Evolutionary conservation across 1,284 basidiomycete genomes (phyloP).

Genomic region (Rhodotorula sp.): DNA sequence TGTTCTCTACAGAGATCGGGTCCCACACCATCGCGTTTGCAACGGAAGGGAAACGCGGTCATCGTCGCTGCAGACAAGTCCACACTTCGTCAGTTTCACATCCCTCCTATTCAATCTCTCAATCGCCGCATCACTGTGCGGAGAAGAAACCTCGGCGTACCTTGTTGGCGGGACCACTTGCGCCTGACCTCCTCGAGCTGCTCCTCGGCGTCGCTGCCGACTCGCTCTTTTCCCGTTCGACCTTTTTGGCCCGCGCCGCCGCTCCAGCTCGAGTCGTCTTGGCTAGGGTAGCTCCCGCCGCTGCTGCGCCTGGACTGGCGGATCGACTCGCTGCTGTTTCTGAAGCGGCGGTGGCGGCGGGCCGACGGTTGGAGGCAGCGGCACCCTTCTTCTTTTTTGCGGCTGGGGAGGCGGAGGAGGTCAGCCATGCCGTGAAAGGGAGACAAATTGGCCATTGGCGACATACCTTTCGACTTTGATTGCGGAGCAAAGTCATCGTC

Average conservation of each 20-base stretch:
- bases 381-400: background rate
- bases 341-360: background rate
- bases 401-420: background rate
- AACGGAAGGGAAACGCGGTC: background rate
- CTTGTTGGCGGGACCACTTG: background rate
- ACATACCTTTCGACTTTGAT: background rate
- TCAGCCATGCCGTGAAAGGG: background rate
- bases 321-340: too few relatives aligned
- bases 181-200: background rate
- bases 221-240: background rate
- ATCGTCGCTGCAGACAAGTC: background rate
- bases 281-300: background rate
- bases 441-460: too few relatives aligned
- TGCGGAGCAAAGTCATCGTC: background rate
- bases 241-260: background rate
- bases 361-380: background rate
- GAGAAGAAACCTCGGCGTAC: background rate
- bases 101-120: background rate
- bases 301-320: too few relatives aligned
- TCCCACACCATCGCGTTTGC: too few relatives aligned
- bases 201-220: conserved; percentile 1
- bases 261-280: conserved; percentile 1
- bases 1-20: too few relatives aligned
- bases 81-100: background rate
- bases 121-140: background rate